Base-by-base conservation (phyloP, 441 rosid genomes). In the Brassica hybrid region DNA sequence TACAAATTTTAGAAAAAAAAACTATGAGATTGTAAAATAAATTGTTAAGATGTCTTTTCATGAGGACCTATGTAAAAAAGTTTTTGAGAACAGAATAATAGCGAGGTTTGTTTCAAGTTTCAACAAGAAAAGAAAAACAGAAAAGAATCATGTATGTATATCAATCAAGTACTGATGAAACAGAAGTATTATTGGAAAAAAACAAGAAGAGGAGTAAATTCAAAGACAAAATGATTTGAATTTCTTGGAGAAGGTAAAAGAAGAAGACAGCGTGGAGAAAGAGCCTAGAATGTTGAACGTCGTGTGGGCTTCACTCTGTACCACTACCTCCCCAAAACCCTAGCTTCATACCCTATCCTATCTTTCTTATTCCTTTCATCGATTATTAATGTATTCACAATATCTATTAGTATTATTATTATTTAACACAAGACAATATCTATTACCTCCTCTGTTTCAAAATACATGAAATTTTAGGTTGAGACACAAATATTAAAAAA, bases 161-260 rank as follows among this genome's bases (percentile, higher is more conserved):
- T 67, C 65, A 73, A 73, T 73, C 58, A 73, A 78, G 77, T 61
- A 73, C 77, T 52, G 14, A 54, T 65, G 54, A 73, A 60, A 50
- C 68, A 56, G 41, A 78, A 78, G 78, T 60, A 78, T 78, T 73
- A 73, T 73, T 74, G 81, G 69, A 66, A 63, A 59, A 65, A 80
- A 67, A 76, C 74, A 67, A 73, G 79, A 76, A 75, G 73, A 85
- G 23, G 87, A 85, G 90, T 85, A 88, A 79, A 86, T 90, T 89
- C 97, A 88, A 88, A 91, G 97, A 92, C 97, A 92, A 90, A 90
- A 91, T 92, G 86, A 91, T 94, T 91, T 90, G 89, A 79, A 70
- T 86, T 82, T 81, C 89, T 89, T 85, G 88, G 96, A 87, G 85
- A 86, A 82, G 84, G 86, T 82, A 87, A 84, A 85, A 82, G 76